Percentiles rank a stretch among this genome's conserved stretches.
Evolutionary conservation across 1,139 yeast species (phyloP).

Genomic region (Yamadazyma mexicana): DNA sequence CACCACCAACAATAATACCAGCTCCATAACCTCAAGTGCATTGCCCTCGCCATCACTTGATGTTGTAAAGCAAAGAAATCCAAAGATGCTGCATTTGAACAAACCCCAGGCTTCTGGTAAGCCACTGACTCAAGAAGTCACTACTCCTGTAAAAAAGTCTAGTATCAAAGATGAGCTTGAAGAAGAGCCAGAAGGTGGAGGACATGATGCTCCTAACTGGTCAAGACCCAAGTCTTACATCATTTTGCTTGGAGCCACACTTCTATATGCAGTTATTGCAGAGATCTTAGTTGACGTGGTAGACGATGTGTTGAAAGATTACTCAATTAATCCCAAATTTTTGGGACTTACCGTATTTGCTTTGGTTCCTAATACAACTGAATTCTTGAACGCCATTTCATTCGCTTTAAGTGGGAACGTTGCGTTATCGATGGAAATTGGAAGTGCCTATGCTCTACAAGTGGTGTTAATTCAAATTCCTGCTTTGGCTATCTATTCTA

Average conservation of each 20-base stretch:
- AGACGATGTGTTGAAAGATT: slow-evolving; percentile 76
- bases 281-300: slow-evolving; percentile 94
- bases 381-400: slow-evolving; percentile 93
- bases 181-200: slow-evolving; percentile 35
- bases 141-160: slow-evolving; percentile 11
- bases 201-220: slow-evolving; percentile 99
- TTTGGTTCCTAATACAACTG: slow-evolving; percentile 94
- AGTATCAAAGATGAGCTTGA: slow-evolving; percentile 9
- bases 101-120: neutral
- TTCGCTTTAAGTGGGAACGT: slow-evolving; percentile 96
- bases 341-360: slow-evolving; percentile 94
- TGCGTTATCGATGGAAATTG: slow-evolving; percentile 95
- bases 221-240: slow-evolving; percentile 80
- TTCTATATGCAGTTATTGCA: slow-evolving; percentile 89
- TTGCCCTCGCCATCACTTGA: slow-evolving; percentile 24
- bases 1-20: too few species aligned
- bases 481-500: slow-evolving; percentile 77
- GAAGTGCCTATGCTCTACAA: slow-evolving; percentile 95
- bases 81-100: slow-evolving; percentile 7
- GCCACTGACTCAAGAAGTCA: slow-evolving; percentile 6
- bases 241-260: slow-evolving; percentile 81
- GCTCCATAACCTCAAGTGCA: slow-evolving; percentile 11
- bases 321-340: slow-evolving; percentile 84
- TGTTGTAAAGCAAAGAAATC: slow-evolving; percentile 19
- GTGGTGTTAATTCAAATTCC: slow-evolving; percentile 96